Percentiles rank a stretch among this genome's conserved stretches.
phyloP scores from a whole-genome alignment of 2,329 filamentous ascomycete genomes.

The Juglanconis oblonga region DNA sequence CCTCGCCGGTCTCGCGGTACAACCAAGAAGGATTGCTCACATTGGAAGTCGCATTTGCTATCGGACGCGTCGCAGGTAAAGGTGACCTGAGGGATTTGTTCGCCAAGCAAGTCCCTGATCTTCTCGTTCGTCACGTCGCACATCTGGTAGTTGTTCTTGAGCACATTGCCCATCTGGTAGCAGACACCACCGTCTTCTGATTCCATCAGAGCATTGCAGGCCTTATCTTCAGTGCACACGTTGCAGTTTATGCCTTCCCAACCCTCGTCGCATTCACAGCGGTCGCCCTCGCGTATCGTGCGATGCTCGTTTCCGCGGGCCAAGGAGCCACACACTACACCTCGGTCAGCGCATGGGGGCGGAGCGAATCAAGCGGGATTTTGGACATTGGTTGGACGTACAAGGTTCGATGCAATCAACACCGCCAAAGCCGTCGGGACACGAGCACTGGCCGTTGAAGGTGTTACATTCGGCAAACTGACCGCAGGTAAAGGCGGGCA shows the following conservation, averaged over 20 bases:
- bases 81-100: slow-evolving; percentile 86
- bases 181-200: slow-evolving; percentile 80
- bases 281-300: slow-evolving; percentile 65
- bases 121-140: slow-evolving; percentile 96
- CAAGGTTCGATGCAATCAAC: slow-evolving; percentile 86
- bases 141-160: slow-evolving; percentile 95
- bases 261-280: slow-evolving; percentile 85
- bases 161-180: slow-evolving; percentile 84
- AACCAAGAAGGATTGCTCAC: slow-evolving; percentile 44
- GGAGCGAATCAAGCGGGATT: not conserved
- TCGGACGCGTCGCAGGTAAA: slow-evolving; percentile 81
- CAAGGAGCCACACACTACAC: slow-evolving; percentile 77
- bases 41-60: slow-evolving; percentile 89
- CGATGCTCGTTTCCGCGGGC: slow-evolving; percentile 72
- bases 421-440: slow-evolving; percentile 87
- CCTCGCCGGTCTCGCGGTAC: not conserved
- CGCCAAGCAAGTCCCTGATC: slow-evolving; percentile 82
- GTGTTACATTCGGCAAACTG: slow-evolving; percentile 89
- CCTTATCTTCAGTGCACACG: slow-evolving; percentile 79
- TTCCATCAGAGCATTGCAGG: slow-evolving; percentile 86
- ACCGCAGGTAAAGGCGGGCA: slow-evolving; percentile 86
- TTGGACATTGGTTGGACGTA: slow-evolving; percentile 33
- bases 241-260: slow-evolving; percentile 99
- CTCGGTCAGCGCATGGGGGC: slow-evolving; percentile 12
- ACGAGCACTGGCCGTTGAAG: slow-evolving; percentile 88